phyloP scores from a whole-genome alignment of 805 yeast species.

The Ogataea philodendri region DNA sequence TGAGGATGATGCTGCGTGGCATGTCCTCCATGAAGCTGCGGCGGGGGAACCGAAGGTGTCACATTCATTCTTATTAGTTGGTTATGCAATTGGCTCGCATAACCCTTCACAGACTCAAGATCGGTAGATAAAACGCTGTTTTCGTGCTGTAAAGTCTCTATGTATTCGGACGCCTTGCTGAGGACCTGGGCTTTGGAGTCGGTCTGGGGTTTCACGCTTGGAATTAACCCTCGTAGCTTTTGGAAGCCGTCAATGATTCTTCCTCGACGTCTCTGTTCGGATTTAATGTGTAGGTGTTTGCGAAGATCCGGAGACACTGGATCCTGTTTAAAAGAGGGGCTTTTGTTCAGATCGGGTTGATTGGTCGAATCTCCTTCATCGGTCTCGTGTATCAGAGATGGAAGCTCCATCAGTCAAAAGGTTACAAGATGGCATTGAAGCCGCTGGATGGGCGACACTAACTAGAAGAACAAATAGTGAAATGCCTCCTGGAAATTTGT shows the following conservation, averaged over 20 bases:
- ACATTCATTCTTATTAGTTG: constrained; percentile 17
- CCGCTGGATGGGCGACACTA: no score
- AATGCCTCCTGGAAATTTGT: no score
- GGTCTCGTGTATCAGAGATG: constrained; percentile 14
- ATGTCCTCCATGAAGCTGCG: constrained; percentile 9
- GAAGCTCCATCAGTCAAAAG: constrained; percentile 12
- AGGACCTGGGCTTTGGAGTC: constrained; percentile 46
- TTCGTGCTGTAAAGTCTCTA: constrained; percentile 37
- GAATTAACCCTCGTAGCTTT: constrained; percentile 38
- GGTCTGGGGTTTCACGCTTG: constrained; percentile 39
- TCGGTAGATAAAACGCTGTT: constrained; percentile 21
- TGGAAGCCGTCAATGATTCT: constrained; percentile 46
- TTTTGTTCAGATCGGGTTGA: constrained; percentile 1
- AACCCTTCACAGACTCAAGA: constrained; percentile 22
- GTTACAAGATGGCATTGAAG: constrained; percentile 1
- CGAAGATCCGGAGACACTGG: constrained; percentile 22
- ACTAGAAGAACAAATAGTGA: constrained; percentile 1
- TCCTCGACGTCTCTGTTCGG: constrained; percentile 46
- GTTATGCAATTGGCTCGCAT: constrained; percentile 20
- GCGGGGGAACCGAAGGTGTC: constrained; percentile 15
- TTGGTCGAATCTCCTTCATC: constrained; percentile 2
- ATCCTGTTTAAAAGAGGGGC: constrained; percentile 7
- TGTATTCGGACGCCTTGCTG: constrained; percentile 42
- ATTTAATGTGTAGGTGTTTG: constrained; percentile 42
- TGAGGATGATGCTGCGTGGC: constrained; percentile 4